phyloP scores from a whole-genome alignment of 257 asterid genomes.

The Datura wrightii region DNA sequence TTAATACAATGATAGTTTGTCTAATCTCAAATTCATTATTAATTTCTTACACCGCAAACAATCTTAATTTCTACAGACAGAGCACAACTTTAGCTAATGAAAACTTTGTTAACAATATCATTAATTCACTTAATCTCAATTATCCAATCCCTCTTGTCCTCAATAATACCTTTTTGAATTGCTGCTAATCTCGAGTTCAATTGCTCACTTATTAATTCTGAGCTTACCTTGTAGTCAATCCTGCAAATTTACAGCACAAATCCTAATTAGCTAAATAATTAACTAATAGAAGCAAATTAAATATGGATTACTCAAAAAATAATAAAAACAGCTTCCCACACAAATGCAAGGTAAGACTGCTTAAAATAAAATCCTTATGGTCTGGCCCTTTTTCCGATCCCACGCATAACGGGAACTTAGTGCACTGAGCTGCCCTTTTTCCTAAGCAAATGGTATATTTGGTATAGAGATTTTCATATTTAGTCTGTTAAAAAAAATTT shows the following conservation, averaged over 20 bases:
- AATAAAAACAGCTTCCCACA: no score
- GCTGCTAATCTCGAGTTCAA: slow-evolving; percentile 51
- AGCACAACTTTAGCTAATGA: background rate
- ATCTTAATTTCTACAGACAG: background rate
- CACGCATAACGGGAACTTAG: no score
- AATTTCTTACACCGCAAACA: background rate
- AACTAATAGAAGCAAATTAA: background rate
- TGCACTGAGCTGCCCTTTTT: no score
- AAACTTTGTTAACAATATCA: background rate
- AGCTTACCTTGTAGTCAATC: slow-evolving; percentile 54
- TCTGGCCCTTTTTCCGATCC: no score
- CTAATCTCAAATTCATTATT: background rate
- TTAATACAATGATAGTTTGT: slow-evolving; percentile 6
- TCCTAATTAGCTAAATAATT: background rate
- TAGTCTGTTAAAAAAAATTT: no score
- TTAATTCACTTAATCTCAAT: slow-evolving; percentile 45
- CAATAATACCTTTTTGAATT: slow-evolving; percentile 61
- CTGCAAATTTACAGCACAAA: slow-evolving; percentile 40
- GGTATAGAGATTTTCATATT: no score
- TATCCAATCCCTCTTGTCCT: slow-evolving; percentile 73
- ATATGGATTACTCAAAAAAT: background rate
- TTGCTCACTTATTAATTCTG: slow-evolving; percentile 43
- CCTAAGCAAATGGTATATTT: background rate
- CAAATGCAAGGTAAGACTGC: no score
- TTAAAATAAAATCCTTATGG: no score